These are phyloP conservation scores for Bidens hawaiensis DNA, from an alignment of 140 eudicot genomes.

Conservation along the genomic window DNA sequence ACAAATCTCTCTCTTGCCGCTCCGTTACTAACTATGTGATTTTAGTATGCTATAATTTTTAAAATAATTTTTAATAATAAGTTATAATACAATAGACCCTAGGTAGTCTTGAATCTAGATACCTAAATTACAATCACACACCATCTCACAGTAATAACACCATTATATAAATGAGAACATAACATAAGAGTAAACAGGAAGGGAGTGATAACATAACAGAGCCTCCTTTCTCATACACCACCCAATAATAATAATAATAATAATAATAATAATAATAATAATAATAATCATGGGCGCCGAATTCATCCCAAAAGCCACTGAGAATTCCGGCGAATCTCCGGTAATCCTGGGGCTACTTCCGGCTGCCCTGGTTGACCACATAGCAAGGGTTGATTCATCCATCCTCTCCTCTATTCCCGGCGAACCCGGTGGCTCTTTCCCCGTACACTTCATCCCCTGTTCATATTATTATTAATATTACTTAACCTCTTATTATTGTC, in stretches of 20 bases:
- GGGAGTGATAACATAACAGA: constrained; percentile 13
- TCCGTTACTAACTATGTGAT: too few relatives aligned
- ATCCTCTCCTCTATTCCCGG: constrained; percentile 72
- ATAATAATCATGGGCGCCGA: constrained; percentile 32
- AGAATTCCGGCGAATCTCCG: constrained; percentile 29
- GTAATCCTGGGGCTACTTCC: constrained; percentile 82
- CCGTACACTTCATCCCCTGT: constrained; percentile 40
- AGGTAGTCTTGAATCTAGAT: too few relatives aligned
- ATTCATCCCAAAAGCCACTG: constrained; percentile 29
- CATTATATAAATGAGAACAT: constrained; percentile 18
- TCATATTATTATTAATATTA: too few relatives aligned
- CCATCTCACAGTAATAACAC: too few relatives aligned
- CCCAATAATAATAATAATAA: not conserved
- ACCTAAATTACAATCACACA: too few relatives aligned
- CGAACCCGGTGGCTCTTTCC: constrained; percentile 94
- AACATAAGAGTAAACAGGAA: constrained; percentile 8
- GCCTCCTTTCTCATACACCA: not conserved
- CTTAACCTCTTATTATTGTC: too few relatives aligned
- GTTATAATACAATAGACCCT: too few relatives aligned
- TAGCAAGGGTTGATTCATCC: constrained; percentile 75
- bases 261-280: too few relatives aligned
- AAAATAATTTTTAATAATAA: too few relatives aligned
- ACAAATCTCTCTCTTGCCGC: too few relatives aligned
- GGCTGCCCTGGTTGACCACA: constrained; percentile 88
- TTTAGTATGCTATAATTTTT: too few relatives aligned